phyloP scores from a whole-genome alignment of 73 alveolate species.

The Tetrahymena thermophila region DNA sequence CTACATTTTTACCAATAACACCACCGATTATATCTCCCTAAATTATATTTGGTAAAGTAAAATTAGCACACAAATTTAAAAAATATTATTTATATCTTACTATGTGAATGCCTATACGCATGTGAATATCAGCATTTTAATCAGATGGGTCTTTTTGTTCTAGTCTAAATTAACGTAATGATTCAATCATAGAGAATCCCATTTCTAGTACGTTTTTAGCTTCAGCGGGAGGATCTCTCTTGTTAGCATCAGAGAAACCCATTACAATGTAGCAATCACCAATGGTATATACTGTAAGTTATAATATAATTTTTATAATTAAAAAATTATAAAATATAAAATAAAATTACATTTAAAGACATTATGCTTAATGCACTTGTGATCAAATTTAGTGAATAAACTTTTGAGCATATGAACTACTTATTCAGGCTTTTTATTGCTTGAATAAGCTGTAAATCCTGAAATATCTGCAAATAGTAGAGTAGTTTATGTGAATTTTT shows the following conservation, averaged over 20 bases:
- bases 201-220: constrained; percentile 45
- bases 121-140: constrained; percentile 5
- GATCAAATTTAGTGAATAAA: constrained; percentile 86
- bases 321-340: not conserved
- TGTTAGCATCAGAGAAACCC: constrained; percentile 34
- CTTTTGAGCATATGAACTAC: constrained; percentile 83
- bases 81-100: not conserved
- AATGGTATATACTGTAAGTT: constrained; percentile 19
- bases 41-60: not conserved
- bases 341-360: constrained; percentile 72
- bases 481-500: constrained; percentile 76
- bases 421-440: constrained; percentile 74
- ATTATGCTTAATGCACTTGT: constrained; percentile 76
- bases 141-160: not conserved
- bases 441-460: constrained; percentile 70
- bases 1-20: constrained; percentile 70
- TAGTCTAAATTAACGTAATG: not conserved
- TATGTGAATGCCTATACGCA: constrained; percentile 5
- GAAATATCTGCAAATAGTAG: constrained; percentile 89
- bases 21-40: constrained; percentile 62
- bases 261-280: constrained; percentile 51
- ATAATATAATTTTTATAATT: not conserved
- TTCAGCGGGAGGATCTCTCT: constrained; percentile 32
- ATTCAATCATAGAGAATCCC: constrained; percentile 1
- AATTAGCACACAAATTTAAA: not conserved